Evolutionary conservation across 179 eudicot genomes (phyloP).

Genomic region (Silene coronaria): DNA sequence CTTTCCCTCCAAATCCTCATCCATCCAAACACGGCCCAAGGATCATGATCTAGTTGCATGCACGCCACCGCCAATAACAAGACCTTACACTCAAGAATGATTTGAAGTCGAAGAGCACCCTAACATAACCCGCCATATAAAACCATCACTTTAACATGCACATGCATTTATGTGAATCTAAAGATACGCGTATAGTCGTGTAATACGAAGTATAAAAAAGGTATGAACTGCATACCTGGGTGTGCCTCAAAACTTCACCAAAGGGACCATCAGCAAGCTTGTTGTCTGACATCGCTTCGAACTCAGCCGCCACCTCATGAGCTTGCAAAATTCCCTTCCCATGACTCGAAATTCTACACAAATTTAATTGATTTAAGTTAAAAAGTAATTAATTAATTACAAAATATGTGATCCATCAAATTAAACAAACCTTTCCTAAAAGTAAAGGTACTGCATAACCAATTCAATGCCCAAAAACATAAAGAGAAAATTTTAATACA

Average conservation of each 20-base stretch:
- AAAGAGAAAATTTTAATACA: not conserved
- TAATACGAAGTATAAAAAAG: not conserved
- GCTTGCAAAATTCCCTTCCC: constrained; percentile 76
- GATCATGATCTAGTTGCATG: not conserved
- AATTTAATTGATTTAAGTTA: not conserved
- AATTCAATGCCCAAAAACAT: not conserved
- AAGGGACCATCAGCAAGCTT: constrained; percentile 63
- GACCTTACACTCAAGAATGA: not conserved
- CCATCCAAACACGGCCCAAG: not conserved
- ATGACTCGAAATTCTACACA: constrained; percentile 46
- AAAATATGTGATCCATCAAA: not conserved
- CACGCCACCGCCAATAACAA: not conserved
- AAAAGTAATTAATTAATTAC: not conserved
- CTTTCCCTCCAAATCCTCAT: not conserved
- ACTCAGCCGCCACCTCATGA: constrained; percentile 62
- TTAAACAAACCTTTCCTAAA: not conserved
- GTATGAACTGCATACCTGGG: constrained; percentile 43
- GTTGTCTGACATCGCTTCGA: constrained; percentile 41
- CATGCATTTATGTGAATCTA: not conserved
- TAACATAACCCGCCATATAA: not conserved
- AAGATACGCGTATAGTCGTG: not conserved
- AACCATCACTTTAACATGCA: not conserved
- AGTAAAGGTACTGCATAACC: not conserved
- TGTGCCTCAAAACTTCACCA: constrained; percentile 62
- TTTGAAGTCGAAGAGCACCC: not conserved